Base-by-base conservation (phyloP, 352 stramenopile species). In the Globisporangium spiculum region DNA sequence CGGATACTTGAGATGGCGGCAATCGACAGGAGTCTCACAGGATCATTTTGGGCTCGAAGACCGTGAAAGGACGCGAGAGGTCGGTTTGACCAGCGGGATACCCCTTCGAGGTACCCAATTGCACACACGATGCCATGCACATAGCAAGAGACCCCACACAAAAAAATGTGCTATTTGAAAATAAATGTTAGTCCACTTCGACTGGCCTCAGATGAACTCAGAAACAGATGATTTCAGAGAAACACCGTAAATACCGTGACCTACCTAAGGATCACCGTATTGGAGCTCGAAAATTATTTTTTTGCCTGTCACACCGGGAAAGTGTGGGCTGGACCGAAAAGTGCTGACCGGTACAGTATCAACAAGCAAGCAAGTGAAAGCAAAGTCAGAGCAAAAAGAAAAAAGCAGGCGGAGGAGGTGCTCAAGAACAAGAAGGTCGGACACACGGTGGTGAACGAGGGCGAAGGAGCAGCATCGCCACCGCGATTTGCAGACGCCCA, bases 401-500 rank as follows among this genome's bases (percentile, higher is more conserved):
- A 22, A 44, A 16, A 44, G 36, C 36, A 44, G 36, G 34, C 34
- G 26, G 34, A 7, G 53, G 10, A 18, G 26, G 24, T 44, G 0
- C 16, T 22, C 6, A 4, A n/a, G 38, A n/a, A 9, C 1, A 18
- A 41, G 2, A 36, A 59, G 53, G 53, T 59, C 53, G 26, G 27
- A 36, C 27, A 32, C 30, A 0, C 30, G 27, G 44, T 7, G 5
- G 44, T 22, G 44, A 50, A 50, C 44, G 44, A 52, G 18, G 18
- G 24, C 44, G 18, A 24, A 36, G 9, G 50, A 18, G n/a, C 7
- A 56, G n/a, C 50, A 27, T 22, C 50, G 0, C 48, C 32, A 38
- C 32, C 5, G 50, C 18, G 55, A 60, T 60, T 27, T 60, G 55
- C 53, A 27, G 9, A 56, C 50, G n/a, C n/a, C n/a, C 9, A 55